Conservation (phyloP, 1,284 basidiomycete genomes). For the Ceratobasidium papillatum region DNA sequence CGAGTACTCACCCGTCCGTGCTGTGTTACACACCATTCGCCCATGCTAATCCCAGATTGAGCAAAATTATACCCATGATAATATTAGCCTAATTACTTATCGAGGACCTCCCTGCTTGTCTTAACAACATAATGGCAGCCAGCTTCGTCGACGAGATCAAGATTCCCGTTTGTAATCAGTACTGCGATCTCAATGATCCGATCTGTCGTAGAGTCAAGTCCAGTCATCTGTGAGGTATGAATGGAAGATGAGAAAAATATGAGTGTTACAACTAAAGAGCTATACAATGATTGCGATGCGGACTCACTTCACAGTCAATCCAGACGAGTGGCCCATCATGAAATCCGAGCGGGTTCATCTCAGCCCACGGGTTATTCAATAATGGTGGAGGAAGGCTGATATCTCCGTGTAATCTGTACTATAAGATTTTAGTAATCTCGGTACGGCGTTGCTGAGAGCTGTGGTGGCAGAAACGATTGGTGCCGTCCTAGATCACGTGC, state of each 20-base stretch:
- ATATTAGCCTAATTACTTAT: constrained; percentile 59
- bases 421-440: too few relatives aligned
- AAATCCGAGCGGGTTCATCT: constrained; percentile 48
- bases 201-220: constrained; percentile 68
- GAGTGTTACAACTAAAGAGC: background rate
- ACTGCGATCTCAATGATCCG: constrained; percentile 79
- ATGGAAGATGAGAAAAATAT: background rate
- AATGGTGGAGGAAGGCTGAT: background rate
- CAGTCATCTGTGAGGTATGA: constrained; percentile 71
- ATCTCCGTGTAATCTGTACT: too few relatives aligned
- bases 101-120: constrained; percentile 69
- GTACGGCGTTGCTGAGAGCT: too few relatives aligned
- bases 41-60: constrained; percentile 63
- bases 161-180: constrained; percentile 80
- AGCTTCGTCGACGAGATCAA: constrained; percentile 71
- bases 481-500: too few relatives aligned
- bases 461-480: too few relatives aligned
- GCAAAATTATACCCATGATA: background rate
- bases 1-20: constrained; percentile 65
- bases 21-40: constrained; percentile 77
- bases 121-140: constrained; percentile 76
- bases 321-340: constrained; percentile 80
- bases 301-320: constrained; percentile 76
- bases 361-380: background rate
- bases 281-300: background rate